Base-by-base conservation (phyloP, 805 yeast genomes). In the Aciculoconidium aculeatum region DNA sequence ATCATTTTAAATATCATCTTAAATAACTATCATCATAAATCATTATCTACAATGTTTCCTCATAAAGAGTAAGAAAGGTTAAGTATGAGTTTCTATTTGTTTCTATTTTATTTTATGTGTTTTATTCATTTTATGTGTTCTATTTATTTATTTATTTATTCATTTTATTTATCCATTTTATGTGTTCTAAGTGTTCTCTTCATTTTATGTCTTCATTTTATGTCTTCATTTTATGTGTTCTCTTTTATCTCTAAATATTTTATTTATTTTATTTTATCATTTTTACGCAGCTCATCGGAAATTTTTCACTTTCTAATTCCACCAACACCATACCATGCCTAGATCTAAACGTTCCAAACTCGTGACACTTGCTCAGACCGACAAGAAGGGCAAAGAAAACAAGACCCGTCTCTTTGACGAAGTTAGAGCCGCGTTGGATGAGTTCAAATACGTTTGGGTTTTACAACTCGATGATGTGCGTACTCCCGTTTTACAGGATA, bases 321-420 rank as follows among this genome's bases (percentile, higher is more conserved):
- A 10, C 7, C n/a, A 8, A n/a, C 15, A 24, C 10, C 17, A 13
- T 23, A 23, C 44, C 35, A 90, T 90, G 98, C 96, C 98, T 39
- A 85, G 95, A 73, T 87, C 96, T 20, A 88, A 79, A 58, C 90
- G 97, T 75, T 81, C 96, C 44, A 92, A 85, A 77, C 79, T 88
- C 45, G 94, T 92, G 37, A 84, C 97, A 9, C 70, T 92, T 46
- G 92, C 99, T 21, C 90, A 90, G 54, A 90, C 97, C 40, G 96
- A 87, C 45, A 92, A 87, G 61, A 92, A 92, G 55, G 96, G 96
- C 28, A 78, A 80, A 43, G 96, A 85, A 47, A 87, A 86, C 62
- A 92, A 92, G 57, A 90, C 77, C 45, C 71, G 90, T 48, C 77
- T 90, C 44, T 92, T 87, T 44, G 96, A 88, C 50, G 96, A 87